phyloP scores from a whole-genome alignment of 1,284 basidiomycete species.

The Irpex sp. region DNA sequence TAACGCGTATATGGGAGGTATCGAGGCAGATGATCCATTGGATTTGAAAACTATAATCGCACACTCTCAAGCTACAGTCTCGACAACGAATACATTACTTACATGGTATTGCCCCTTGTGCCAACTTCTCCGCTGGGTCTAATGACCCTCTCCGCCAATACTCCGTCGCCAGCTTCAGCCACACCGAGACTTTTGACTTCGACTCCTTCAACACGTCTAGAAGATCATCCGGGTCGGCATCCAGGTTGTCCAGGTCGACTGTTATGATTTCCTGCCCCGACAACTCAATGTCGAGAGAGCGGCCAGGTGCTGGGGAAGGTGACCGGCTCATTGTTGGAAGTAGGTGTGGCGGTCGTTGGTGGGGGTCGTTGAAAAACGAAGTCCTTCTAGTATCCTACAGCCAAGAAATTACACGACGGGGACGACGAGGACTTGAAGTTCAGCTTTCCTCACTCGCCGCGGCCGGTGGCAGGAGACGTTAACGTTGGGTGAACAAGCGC shows the following conservation, averaged over 20 bases:
- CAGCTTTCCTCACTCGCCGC: background rate
- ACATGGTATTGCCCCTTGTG: slow-evolving; percentile 61
- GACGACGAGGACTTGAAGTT: background rate
- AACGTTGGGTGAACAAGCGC: background rate
- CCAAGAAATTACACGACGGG: background rate
- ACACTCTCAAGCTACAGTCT: background rate
- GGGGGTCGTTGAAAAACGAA: background rate
- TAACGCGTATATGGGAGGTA: slow-evolving; percentile 72
- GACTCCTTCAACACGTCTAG: slow-evolving; percentile 68
- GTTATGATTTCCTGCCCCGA: slow-evolving; percentile 77
- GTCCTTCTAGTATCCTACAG: background rate
- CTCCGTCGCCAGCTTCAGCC: slow-evolving; percentile 75
- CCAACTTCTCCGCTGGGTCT: slow-evolving; percentile 68
- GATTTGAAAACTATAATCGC: slow-evolving; percentile 45
- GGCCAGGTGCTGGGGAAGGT: slow-evolving; percentile 26
- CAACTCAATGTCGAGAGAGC: slow-evolving; percentile 56
- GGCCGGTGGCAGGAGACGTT: too few relatives aligned
- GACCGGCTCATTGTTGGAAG: slow-evolving; percentile 19
- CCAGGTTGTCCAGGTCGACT: slow-evolving; percentile 76
- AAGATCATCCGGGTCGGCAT: slow-evolving; percentile 69
- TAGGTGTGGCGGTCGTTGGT: background rate
- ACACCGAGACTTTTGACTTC: slow-evolving; percentile 65
- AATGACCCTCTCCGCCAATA: slow-evolving; percentile 71
- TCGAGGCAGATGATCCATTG: slow-evolving; percentile 41
- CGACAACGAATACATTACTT: slow-evolving; percentile 20